Conservation (phyloP, 139 green algal species). For the Marvania coccoides region DNA sequence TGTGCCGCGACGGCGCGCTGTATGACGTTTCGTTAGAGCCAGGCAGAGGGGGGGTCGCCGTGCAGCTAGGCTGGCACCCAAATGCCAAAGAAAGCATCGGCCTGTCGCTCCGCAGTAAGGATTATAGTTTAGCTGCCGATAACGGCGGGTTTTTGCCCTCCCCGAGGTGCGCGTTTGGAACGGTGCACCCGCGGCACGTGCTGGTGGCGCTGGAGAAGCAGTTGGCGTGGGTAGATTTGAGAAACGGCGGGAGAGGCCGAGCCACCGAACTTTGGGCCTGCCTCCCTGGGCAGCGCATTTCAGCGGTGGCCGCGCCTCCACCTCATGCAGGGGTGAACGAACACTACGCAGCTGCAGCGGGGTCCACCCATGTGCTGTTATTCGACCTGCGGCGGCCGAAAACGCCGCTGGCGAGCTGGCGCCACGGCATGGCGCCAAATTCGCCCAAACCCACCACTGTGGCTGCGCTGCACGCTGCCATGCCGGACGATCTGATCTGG, state of each 20-base stretch:
- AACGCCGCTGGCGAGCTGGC: slow-evolving; percentile 4
- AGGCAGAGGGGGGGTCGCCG: background rate
- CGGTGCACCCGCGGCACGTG: background rate
- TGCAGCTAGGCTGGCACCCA: no score
- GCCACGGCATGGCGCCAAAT: slow-evolving; percentile 2
- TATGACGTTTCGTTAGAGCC: background rate
- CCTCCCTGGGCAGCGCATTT: slow-evolving; percentile 8
- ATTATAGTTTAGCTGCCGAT: background rate
- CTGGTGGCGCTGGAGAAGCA: background rate
- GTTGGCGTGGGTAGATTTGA: background rate
- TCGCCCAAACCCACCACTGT: background rate
- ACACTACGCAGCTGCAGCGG: background rate
- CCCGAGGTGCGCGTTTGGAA: background rate
- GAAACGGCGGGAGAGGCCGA: background rate
- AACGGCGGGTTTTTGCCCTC: background rate
- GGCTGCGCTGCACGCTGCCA: background rate
- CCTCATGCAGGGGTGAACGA: background rate
- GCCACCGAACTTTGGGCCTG: slow-evolving; percentile 1
- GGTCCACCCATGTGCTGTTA: background rate
- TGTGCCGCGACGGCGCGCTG: background rate
- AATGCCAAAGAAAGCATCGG: no score
- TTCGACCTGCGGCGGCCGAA: slow-evolving; percentile 15
- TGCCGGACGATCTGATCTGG: background rate
- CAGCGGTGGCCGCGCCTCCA: background rate
- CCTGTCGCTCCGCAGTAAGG: no score